These are phyloP conservation scores for Rhodotorula sp. DNA, from an alignment of 1,284 basidiomycete genomes.

Conservation along the genomic window DNA sequence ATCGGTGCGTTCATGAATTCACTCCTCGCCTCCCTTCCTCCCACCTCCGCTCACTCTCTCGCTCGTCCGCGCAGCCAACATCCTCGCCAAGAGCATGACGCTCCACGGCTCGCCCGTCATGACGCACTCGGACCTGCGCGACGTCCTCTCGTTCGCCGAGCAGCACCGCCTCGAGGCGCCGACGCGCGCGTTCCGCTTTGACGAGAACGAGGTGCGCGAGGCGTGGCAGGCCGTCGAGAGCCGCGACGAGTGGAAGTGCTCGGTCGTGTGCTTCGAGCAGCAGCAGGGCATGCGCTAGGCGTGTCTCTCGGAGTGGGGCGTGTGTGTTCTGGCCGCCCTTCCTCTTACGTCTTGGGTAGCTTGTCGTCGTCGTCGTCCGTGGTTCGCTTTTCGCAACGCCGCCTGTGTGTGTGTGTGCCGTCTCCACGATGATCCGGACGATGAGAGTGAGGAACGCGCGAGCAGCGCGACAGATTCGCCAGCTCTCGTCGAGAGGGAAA, in stretches of 20 bases:
- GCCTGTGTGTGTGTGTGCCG: no score
- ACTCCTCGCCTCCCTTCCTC: not conserved
- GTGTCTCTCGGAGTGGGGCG: no score
- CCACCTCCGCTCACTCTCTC: not conserved
- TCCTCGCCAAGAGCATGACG: conserved; percentile 22
- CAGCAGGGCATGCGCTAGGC: no score
- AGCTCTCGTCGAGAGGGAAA: not conserved
- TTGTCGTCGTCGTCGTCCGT: no score
- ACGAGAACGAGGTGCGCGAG: conserved; percentile 7
- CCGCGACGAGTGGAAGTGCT: conserved; percentile 12
- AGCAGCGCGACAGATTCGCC: no score
- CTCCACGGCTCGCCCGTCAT: conserved; percentile 3
- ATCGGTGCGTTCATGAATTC: conserved; percentile 3
- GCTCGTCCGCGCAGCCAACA: conserved; percentile 4
- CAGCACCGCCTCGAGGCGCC: conserved; percentile 1
- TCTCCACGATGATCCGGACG: not conserved
- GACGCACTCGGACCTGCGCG: not conserved
- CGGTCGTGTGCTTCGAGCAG: conserved; percentile 4
- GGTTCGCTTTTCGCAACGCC: no score
- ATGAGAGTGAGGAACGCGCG: no score
- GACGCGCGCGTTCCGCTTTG: not conserved
- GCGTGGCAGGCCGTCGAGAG: conserved; percentile 17
- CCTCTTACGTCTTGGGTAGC: no score
- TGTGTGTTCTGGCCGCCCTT: no score
- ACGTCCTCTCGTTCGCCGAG: conserved; percentile 2